Percentiles rank a stretch among this genome's conserved stretches.
phyloP scores from a whole-genome alignment of 345 rosid genomes.

The Hibiscus tridactylites region DNA sequence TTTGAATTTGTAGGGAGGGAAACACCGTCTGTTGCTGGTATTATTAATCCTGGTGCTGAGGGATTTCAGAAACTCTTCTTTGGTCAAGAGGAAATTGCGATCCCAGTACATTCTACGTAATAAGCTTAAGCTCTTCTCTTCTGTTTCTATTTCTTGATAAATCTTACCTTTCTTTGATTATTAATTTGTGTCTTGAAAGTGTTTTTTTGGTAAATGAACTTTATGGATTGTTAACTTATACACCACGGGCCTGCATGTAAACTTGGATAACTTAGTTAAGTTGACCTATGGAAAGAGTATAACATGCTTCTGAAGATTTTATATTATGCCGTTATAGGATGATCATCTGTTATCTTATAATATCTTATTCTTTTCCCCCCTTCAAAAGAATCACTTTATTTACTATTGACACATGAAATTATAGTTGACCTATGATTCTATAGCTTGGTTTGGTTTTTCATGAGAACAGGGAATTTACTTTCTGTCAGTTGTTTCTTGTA shows the following conservation, averaged over 20 bases:
- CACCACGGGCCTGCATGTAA: too few species aligned
- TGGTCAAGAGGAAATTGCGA: constrained; percentile 47
- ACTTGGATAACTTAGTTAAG: neutral
- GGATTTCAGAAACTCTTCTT: constrained; percentile 76
- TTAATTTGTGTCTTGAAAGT: neutral
- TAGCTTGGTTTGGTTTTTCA: too few species aligned
- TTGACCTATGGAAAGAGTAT: neutral
- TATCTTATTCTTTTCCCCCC: too few species aligned
- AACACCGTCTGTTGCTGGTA: constrained; percentile 96
- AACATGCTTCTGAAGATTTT: neutral
- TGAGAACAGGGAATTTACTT: neutral
- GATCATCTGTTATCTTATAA: neutral
- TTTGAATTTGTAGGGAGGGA: constrained; percentile 54
- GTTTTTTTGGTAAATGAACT: neutral
- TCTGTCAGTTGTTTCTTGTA: neutral
- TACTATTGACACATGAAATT: neutral
- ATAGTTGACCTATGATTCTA: neutral
- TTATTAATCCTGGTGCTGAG: constrained; percentile 86
- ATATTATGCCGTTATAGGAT: neutral
- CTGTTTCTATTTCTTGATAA: neutral
- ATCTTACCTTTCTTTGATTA: neutral
- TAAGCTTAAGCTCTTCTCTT: constrained; percentile 10
- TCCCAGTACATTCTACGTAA: constrained; percentile 90
- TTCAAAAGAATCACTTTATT: neutral
- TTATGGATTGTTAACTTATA: neutral